A percentile compares a stretch with the other conserved stretches of the same genome.
These are phyloP conservation scores for Trametes cingulata DNA, from an alignment of 768 basidiomycete species.

Conservation along the genomic window DNA sequence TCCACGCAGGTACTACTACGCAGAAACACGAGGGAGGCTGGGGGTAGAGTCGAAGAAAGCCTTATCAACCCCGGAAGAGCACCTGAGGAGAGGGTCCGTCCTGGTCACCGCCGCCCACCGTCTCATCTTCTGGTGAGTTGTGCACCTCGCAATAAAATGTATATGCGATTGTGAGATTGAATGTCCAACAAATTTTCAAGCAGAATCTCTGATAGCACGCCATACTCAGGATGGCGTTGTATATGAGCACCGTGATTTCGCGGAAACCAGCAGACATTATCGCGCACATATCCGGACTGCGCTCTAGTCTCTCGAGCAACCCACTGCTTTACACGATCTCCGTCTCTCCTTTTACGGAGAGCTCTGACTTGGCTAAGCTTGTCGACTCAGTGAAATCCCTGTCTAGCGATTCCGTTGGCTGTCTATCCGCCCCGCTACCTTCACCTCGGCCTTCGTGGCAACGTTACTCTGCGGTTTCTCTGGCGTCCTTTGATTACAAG, in stretches of 20 bases:
- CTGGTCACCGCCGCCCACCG: too few relatives aligned
- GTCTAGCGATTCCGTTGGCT: slow-evolving; percentile 51
- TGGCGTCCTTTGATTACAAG: slow-evolving; percentile 52
- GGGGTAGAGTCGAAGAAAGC: too few relatives aligned
- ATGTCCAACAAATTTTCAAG: too few relatives aligned
- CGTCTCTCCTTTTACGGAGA: slow-evolving; percentile 51
- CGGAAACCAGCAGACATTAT: slow-evolving; percentile 19
- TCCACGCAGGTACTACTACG: too few relatives aligned
- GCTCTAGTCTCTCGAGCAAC: background rate
- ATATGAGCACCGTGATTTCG: slow-evolving; percentile 22
- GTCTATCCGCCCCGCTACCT: slow-evolving; percentile 55
- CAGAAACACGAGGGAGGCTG: too few relatives aligned
- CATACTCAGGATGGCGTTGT: slow-evolving; percentile 10
- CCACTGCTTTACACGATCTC: slow-evolving; percentile 39
- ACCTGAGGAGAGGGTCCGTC: too few relatives aligned
- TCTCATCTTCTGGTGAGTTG: too few relatives aligned
- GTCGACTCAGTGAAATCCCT: slow-evolving; percentile 27
- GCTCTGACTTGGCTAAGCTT: slow-evolving; percentile 37
- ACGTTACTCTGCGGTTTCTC: slow-evolving; percentile 51
- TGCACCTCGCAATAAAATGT: too few relatives aligned
- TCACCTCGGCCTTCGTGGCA: slow-evolving; percentile 14
- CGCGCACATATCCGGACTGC: slow-evolving; percentile 6
- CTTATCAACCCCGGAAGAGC: too few relatives aligned
- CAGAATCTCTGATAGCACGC: too few relatives aligned
- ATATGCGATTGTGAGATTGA: too few relatives aligned